Conservation (phyloP, 768 basidiomycete species). For the Hypholoma fasciculare region DNA sequence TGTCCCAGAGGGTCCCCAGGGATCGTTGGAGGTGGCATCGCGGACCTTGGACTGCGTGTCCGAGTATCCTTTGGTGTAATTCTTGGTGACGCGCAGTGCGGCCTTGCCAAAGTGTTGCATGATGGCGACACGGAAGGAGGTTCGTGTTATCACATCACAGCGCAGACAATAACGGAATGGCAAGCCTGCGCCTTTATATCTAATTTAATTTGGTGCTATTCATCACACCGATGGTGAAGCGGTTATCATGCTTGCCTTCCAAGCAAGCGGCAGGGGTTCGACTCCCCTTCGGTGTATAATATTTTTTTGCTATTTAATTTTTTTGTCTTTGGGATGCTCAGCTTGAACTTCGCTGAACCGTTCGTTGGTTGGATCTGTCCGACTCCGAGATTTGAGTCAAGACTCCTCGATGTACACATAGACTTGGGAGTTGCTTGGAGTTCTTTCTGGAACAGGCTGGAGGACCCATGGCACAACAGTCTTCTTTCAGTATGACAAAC, state of each 20-base stretch:
- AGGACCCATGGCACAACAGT: too few relatives aligned
- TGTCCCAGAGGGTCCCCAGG: constrained; percentile 95
- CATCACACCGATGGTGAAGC: constrained; percentile 70
- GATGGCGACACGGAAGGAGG: constrained; percentile 13
- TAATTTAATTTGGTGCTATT: too few relatives aligned
- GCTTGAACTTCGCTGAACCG: too few relatives aligned
- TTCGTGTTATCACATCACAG: neutral
- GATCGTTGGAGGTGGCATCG: constrained; percentile 96
- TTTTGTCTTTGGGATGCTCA: too few relatives aligned
- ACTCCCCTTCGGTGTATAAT: constrained; percentile 74
- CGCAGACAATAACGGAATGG: neutral
- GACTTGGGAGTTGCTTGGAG: too few relatives aligned
- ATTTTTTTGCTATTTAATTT: too few relatives aligned
- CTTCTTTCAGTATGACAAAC: too few relatives aligned
- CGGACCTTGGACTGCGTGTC: constrained; percentile 95
- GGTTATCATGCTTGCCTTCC: constrained; percentile 95
- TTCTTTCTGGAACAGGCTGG: too few relatives aligned
- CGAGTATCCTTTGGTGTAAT: constrained; percentile 95
- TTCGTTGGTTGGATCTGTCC: too few relatives aligned
- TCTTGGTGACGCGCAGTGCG: constrained; percentile 87
- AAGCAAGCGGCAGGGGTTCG: constrained; percentile 79
- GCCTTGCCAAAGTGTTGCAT: constrained; percentile 86
- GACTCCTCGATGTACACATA: too few relatives aligned
- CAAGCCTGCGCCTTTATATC: neutral
- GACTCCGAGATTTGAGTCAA: too few relatives aligned